These are phyloP conservation scores for Pichia sporocuriosa DNA, from an alignment of 805 yeast genomes.

Conservation along the genomic window DNA sequence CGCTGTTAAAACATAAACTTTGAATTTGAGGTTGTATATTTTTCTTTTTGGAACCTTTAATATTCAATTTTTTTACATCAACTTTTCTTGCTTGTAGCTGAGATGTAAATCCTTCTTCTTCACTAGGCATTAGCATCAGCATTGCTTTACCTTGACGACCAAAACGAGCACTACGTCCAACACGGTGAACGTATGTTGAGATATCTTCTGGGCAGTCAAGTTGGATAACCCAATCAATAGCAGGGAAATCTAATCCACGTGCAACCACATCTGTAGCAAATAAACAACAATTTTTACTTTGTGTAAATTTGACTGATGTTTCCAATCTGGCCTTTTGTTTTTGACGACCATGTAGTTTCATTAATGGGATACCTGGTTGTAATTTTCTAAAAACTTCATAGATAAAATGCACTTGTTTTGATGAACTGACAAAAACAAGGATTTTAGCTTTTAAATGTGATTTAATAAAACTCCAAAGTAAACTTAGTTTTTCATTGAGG, in stretches of 20 bases:
- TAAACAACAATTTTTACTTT: conserved; percentile 72
- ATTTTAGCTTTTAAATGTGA: conserved; percentile 76
- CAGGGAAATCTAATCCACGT: conserved; percentile 87
- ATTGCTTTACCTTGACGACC: conserved; percentile 80
- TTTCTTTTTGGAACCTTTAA: conserved; percentile 66
- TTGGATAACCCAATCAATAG: conserved; percentile 92
- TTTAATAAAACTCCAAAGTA: conserved; percentile 78
- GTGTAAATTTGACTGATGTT: conserved; percentile 68
- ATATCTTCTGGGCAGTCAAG: conserved; percentile 87
- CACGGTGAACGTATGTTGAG: conserved; percentile 86
- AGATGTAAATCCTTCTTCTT: conserved; percentile 68
- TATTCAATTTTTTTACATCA: conserved; percentile 63
- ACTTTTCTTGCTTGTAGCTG: conserved; percentile 58
- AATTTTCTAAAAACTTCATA: conserved; percentile 80
- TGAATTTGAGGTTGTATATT: conserved; percentile 79
- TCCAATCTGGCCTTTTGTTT: conserved; percentile 86
- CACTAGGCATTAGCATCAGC: conserved; percentile 76
- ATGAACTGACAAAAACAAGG: conserved; percentile 77
- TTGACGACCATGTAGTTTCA: conserved; percentile 84
- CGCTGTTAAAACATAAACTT: conserved; percentile 83
- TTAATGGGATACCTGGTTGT: conserved; percentile 85
- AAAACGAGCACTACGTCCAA: conserved; percentile 83
- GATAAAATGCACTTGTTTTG: conserved; percentile 85
- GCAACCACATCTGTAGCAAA: conserved; percentile 91
- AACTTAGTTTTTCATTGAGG: conserved; percentile 76